phyloP scores from a whole-genome alignment of 768 basidiomycete genomes.

The Lentinula raphanica region DNA sequence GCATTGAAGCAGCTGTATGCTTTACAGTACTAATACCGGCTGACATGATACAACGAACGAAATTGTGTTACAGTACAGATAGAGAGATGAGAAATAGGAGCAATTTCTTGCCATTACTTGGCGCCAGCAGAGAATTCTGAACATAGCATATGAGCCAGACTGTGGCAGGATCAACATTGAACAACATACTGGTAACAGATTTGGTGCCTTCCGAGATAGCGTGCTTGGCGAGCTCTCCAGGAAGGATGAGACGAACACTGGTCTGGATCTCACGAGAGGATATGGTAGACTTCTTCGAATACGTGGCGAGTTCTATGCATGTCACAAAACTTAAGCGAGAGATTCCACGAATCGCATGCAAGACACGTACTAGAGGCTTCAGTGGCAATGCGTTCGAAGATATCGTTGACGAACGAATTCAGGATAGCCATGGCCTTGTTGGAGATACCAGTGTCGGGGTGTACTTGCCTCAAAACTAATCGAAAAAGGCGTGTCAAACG shows the following conservation, averaged over 20 bases:
- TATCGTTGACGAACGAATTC: constrained; percentile 91
- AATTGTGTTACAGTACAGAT: constrained; percentile 3
- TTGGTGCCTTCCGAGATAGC: constrained; percentile 91
- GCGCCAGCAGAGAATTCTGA: constrained; percentile 59
- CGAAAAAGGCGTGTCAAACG: neutral
- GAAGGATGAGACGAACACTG: constrained; percentile 89
- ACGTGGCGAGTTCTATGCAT: constrained; percentile 80
- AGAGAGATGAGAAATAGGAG: neutral
- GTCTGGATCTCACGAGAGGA: constrained; percentile 99
- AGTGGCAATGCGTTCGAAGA: constrained; percentile 88
- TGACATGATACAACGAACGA: constrained; percentile 1
- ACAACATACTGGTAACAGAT: constrained; percentile 46
- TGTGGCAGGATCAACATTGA: constrained; percentile 3
- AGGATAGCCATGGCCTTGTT: constrained; percentile 94
- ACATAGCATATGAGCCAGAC: neutral
- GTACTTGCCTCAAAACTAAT: constrained; percentile 91
- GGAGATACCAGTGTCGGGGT: constrained; percentile 98
- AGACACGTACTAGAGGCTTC: constrained; percentile 74
- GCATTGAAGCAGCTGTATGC: neutral
- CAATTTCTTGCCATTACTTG: constrained; percentile 30
- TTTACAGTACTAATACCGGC: constrained; percentile 6
- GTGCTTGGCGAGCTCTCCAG: constrained; percentile 97
- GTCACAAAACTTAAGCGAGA: neutral
- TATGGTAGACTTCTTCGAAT: constrained; percentile 99
- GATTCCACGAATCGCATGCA: neutral